Evolutionary conservation across 257 asterid genomes (phyloP).

Genomic region (Eucommia ulmoides): DNA sequence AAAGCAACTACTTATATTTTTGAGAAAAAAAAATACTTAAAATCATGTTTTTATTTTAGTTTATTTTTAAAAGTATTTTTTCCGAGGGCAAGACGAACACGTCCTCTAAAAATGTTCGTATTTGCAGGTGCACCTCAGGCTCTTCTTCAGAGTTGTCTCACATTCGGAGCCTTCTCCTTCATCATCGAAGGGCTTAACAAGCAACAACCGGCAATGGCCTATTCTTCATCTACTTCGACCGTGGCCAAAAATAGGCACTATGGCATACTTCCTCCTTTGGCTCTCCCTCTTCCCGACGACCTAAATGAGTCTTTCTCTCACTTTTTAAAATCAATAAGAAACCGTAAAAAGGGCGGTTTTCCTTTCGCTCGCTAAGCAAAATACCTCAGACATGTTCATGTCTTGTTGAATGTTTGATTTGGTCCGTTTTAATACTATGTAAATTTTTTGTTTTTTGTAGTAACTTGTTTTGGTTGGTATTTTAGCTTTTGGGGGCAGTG

Average conservation of each 20-base stretch:
- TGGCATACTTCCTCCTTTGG: conserved; percentile 56
- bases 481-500: too few relatives aligned
- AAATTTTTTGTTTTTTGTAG: too few relatives aligned
- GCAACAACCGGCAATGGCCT: conserved; percentile 82
- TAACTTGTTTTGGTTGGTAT: too few relatives aligned
- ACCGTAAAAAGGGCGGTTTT: conserved; percentile 17
- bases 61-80: too few relatives aligned
- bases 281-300: conserved; percentile 74
- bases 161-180: conserved; percentile 90
- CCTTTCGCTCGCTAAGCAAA: not conserved
- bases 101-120: too few relatives aligned
- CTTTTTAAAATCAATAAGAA: conserved; percentile 58
- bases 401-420: too few relatives aligned
- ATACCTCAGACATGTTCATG: too few relatives aligned
- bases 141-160: conserved; percentile 79
- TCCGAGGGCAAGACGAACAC: too few relatives aligned
- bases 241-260: conserved; percentile 19
- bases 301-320: conserved; percentile 71
- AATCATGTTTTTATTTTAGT: too few relatives aligned
- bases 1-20: too few relatives aligned
- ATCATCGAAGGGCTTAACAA: conserved; percentile 82
- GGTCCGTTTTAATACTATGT: too few relatives aligned
- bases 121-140: conserved; percentile 87
- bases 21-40: too few relatives aligned
- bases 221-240: conserved; percentile 17